Conservation (phyloP, 345 rosid genomes). For the Geranium brycei region DNA sequence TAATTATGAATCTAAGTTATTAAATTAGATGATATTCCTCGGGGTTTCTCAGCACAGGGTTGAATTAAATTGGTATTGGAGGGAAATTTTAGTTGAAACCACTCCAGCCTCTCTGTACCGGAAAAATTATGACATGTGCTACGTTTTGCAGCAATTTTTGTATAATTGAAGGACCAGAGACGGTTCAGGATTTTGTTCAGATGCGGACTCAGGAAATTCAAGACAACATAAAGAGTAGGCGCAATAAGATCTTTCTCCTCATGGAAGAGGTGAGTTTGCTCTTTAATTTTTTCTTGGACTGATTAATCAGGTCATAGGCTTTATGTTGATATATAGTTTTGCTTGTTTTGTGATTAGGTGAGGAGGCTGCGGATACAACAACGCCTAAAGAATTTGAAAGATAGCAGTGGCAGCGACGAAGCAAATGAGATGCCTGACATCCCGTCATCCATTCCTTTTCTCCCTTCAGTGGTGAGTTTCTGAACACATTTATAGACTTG, state of each 20-base stretch:
- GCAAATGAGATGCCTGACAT: constrained; percentile 81
- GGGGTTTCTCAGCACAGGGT: too few species aligned
- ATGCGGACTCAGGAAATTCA: constrained; percentile 81
- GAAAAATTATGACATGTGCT: not conserved
- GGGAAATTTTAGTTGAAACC: not conserved
- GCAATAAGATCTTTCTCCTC: constrained; percentile 85
- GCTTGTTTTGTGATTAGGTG: constrained; percentile 20
- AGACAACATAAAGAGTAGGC: constrained; percentile 73
- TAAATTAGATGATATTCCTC: too few species aligned
- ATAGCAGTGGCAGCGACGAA: constrained; percentile 33
- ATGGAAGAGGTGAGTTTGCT: constrained; percentile 71
- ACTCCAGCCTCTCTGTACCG: not conserved
- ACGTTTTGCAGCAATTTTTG: constrained; percentile 56
- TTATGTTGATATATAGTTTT: not conserved
- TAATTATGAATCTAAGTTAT: too few species aligned
- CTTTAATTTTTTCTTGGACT: not conserved
- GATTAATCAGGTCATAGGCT: not conserved
- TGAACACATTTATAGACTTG: not conserved
- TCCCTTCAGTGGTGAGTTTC: constrained; percentile 42
- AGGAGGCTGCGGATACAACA: constrained; percentile 84
- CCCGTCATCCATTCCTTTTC: constrained; percentile 85
- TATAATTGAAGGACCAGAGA: constrained; percentile 91
- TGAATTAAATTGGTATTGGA: too few species aligned
- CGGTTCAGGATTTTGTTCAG: constrained; percentile 73
- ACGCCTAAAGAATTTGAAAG: constrained; percentile 43